Conservation (phyloP, 2,329 filamentous ascomycete genomes). For the Byssochlamys sp. region DNA sequence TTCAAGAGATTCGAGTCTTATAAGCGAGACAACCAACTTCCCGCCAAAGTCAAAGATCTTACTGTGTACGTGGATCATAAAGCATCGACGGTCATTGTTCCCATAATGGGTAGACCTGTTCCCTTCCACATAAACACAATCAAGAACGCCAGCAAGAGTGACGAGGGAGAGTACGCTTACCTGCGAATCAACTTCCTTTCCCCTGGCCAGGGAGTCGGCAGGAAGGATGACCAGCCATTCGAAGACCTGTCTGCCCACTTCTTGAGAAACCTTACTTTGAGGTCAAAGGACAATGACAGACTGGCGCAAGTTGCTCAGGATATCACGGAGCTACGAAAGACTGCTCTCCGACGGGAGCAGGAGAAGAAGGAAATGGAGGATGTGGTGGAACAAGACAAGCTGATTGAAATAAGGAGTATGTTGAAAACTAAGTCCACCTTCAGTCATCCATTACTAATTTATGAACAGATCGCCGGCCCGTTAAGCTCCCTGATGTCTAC, state of each 20-base stretch:
- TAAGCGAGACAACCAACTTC: constrained; percentile 93
- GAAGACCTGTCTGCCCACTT: constrained; percentile 95
- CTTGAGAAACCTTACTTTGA: constrained; percentile 86
- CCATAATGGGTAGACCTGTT: constrained; percentile 93
- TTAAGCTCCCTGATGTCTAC: constrained; percentile 86
- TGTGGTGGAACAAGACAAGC: constrained; percentile 96
- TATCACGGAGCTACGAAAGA: constrained; percentile 93
- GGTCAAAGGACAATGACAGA: constrained; percentile 77
- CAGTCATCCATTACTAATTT: constrained; percentile 29
- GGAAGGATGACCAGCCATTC: constrained; percentile 95
- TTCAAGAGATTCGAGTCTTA: constrained; percentile 99
- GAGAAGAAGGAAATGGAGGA: constrained; percentile 99
- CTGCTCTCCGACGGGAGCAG: constrained; percentile 81
- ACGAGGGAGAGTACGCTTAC: constrained; percentile 88
- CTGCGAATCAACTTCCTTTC: constrained; percentile 95
- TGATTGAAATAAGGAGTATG: constrained; percentile 84
- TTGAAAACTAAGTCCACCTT: constrained; percentile 8
- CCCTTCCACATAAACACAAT: constrained; percentile 97
- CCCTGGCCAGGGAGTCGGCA: constrained; percentile 88
- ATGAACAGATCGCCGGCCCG: constrained; percentile 71
- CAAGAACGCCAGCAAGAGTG: constrained; percentile 97
- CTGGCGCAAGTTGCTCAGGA: constrained; percentile 85
- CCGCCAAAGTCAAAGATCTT: constrained; percentile 69
- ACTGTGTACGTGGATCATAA: constrained; percentile 85
- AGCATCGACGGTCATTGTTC: constrained; percentile 79